Base-by-base conservation (phyloP, 495 filamentous ascomycete genomes). In the Aspergillus hancockii region DNA sequence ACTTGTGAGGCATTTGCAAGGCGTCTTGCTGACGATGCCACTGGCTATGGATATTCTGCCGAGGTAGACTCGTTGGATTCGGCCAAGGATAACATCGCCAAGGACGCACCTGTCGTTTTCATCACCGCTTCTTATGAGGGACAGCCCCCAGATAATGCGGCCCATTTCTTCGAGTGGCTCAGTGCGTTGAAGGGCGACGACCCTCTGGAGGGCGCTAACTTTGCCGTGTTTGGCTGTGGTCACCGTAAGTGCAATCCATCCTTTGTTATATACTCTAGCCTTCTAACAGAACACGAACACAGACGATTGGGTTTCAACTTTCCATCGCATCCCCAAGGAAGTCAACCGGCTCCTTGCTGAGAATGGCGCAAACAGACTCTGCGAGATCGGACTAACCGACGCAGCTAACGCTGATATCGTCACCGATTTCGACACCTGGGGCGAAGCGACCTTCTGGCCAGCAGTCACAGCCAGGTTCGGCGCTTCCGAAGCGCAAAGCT, bases 391-490 rank as follows among this genome's bases (percentile, higher is more conserved):
- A 9, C 67, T 81, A 0, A 75, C 83, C 0, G 87, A 92, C 65
- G 85, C 82, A 40, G 83, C 86, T 4, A 68, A 79, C n/a, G 83
- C 81, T 1, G 81, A 90, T 52, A 84, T 88, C 66, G 88, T 91
- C 62, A 81, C 79, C 23, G 83, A 86, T 52, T 91, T 92, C 64
- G 89, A 91, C 61, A 74, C 74, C 38, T 92, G 89, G 88, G 82
- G 86, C 38, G 86, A 89, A 64, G 73, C 80, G 0, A 63, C 76
- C 3, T 75, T 90, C 53, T 92, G 88, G 88, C 83, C 88, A 4
- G 81, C 85, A 5, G 70, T 85, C n/a, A 64, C 75, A 14, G 73
- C 76, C 34, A 80, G 78, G 38, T 75, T 72, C 53, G 78, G 78
- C 23, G 68, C 72, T 30, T 79, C 78, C 31, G 61, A 58, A 1